Evolutionary conservation across 2,329 filamentous ascomycete genomes (phyloP), one percentile per base, ranked within the genome.

Genomic region (Talaromyces funiculosus): DNA sequence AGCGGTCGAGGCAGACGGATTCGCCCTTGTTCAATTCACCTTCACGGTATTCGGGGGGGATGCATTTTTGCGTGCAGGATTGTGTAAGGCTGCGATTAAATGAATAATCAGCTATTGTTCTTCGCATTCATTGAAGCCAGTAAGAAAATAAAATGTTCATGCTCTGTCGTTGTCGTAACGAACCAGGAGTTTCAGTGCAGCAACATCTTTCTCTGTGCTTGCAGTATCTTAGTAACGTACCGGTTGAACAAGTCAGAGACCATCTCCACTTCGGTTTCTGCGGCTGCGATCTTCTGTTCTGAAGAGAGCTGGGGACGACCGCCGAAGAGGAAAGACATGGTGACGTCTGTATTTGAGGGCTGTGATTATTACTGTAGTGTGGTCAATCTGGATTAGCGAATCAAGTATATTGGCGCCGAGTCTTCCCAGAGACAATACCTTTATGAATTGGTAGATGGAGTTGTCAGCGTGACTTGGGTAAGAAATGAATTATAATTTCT

Each of bases 21-120:
- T 99, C 94, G 83, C 92, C 95, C 82, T 99, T 99, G 86, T 97
- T 96, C 72, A 99, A 87, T 70, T 99, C 93, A 76, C 85, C 86
- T 81, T 99, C 94, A 75, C 92, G 91, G 86, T 97, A 99, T 71
- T 93, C 87, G 72, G 81, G 83, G 64, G 93, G 93, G 68, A 99
- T 85, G 80, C 94, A 99, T 82, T 99, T 99, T 75, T 89, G 86
- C 67, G 90, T 86, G 85, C 94, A 99, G 64, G 90, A 90, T 77
- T 90, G 87, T 71, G 91, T 88, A 65, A 97, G 85, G 65, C 92
- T 95, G 57, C 22, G 18, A 42, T 26, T 12, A 40, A 61, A 33
- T 29, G n/a, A 20, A 49, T 29, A 35, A 58, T 56, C 20, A 56
- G 47, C 12, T 16, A 26, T 8, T 10, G 14, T 29, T 10, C 2